Percentiles rank a stretch among this genome's conserved stretches.
Evolutionary conservation across 75 land plant genomes (phyloP).

Genomic region (Sequoiadendron giganteum): DNA sequence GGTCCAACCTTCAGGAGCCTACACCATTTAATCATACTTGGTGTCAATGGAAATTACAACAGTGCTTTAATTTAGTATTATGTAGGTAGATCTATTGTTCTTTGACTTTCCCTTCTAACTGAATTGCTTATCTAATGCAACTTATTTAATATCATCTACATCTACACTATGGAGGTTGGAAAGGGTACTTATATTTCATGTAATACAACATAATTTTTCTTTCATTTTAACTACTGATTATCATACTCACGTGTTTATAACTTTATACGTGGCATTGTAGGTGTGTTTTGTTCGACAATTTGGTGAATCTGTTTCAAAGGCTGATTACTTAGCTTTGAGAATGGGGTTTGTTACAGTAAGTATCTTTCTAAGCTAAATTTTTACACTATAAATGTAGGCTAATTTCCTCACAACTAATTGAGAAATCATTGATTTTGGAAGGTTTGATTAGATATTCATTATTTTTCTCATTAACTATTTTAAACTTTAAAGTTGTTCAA

Average conservation of each 20-base stretch:
- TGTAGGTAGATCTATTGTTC: background rate
- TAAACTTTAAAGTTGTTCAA: background rate
- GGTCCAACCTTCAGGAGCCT: background rate
- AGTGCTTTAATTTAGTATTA: background rate
- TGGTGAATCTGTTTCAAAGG: constrained; percentile 68
- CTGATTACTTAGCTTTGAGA: constrained; percentile 81
- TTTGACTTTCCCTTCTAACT: background rate
- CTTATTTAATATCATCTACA: background rate
- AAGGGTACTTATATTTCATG: background rate
- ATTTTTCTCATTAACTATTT: background rate
- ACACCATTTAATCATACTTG: too few species aligned
- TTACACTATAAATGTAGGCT: background rate
- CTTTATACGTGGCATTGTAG: constrained; percentile 28
- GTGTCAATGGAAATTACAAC: background rate
- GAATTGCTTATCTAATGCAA: background rate
- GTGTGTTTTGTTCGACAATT: constrained; percentile 89
- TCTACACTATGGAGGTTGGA: background rate
- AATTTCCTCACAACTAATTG: background rate
- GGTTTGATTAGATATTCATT: background rate
- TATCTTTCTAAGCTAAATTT: background rate
- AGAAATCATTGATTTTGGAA: background rate
- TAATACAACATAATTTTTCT: background rate
- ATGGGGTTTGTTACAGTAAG: constrained; percentile 72
- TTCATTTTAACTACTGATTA: background rate
- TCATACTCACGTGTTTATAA: background rate